These are phyloP conservation scores for Drechmeria coniospora DNA, from an alignment of 2,329 filamentous ascomycete genomes.

Conservation along the genomic window DNA sequence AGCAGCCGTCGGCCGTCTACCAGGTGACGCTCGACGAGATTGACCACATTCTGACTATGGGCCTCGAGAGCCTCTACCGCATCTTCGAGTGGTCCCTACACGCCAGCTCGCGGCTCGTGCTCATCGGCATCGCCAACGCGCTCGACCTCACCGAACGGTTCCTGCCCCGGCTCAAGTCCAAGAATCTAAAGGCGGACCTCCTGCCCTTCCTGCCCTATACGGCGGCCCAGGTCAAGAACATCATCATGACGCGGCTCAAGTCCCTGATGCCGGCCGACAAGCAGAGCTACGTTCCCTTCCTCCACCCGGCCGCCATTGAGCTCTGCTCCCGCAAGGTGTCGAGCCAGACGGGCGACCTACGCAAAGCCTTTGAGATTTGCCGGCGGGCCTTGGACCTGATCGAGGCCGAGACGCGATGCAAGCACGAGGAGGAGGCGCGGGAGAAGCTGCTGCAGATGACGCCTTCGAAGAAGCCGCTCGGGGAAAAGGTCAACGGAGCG, in stretches of 20 bases:
- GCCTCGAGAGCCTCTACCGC: slow-evolving; percentile 76
- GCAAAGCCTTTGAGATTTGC: slow-evolving; percentile 91
- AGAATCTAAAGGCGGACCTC: slow-evolving; percentile 77
- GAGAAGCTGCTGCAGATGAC: slow-evolving; percentile 43
- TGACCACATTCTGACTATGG: slow-evolving; percentile 79
- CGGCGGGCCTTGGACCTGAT: slow-evolving; percentile 78
- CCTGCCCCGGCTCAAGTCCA: slow-evolving; percentile 79
- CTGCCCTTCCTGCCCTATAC: slow-evolving; percentile 90
- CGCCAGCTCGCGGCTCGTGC: slow-evolving; percentile 59
- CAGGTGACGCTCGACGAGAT: slow-evolving; percentile 91
- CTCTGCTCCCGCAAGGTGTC: slow-evolving; percentile 91
- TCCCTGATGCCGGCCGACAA: slow-evolving; percentile 48
- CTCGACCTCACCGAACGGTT: slow-evolving; percentile 92
- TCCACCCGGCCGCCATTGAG: slow-evolving; percentile 86
- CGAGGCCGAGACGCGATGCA: slow-evolving; percentile 66
- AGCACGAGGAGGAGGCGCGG: slow-evolving; percentile 47
- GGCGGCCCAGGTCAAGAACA: slow-evolving; percentile 69
- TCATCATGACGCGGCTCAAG: slow-evolving; percentile 72
- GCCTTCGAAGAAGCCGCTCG: slow-evolving; percentile 61
- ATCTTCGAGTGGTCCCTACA: slow-evolving; percentile 95
- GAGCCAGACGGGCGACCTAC: slow-evolving; percentile 82
- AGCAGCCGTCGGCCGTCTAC: slow-evolving; percentile 39
- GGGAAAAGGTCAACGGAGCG: slow-evolving; percentile 63
- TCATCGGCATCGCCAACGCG: slow-evolving; percentile 92
- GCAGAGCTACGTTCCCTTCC: slow-evolving; percentile 60